phyloP scores from a whole-genome alignment of 208 protist genomes.

The Acanthamoeba triangularis region DNA sequence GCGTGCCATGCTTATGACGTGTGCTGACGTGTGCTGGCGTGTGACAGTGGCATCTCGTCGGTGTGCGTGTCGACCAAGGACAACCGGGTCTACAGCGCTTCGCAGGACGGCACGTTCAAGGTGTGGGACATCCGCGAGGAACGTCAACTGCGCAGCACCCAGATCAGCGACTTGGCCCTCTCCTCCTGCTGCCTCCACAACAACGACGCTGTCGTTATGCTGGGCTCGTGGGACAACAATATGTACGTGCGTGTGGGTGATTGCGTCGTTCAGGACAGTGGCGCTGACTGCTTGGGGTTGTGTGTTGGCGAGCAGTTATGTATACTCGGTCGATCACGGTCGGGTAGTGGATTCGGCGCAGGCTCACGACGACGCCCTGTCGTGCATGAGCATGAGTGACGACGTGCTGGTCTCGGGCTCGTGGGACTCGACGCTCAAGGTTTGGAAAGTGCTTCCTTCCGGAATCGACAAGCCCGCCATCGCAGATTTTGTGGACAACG shows the following conservation, averaged over 20 bases:
- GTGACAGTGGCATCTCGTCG: constrained; percentile 79
- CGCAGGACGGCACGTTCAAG: constrained; percentile 86
- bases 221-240: constrained; percentile 90
- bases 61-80: constrained; percentile 81
- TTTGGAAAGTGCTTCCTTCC: constrained; percentile 54
- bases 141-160: constrained; percentile 84
- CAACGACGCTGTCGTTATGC: constrained; percentile 85
- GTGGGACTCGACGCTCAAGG: constrained; percentile 73
- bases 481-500: constrained; percentile 60
- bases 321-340: constrained; percentile 88
- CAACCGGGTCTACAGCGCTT: constrained; percentile 86
- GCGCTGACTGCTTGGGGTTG: no score
- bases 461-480: constrained; percentile 38
- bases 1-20: neutral
- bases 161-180: constrained; percentile 78
- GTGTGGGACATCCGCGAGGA: constrained; percentile 85
- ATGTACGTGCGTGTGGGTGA: constrained; percentile 78
- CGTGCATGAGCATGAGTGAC: constrained; percentile 78
- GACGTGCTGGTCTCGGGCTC: constrained; percentile 74
- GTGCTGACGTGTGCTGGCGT: no score
- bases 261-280: neutral
- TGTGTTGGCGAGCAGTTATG: constrained; percentile 77
- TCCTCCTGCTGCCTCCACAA: constrained; percentile 83
- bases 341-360: constrained; percentile 74
- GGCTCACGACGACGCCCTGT: constrained; percentile 89